phyloP scores from a whole-genome alignment of 495 filamentous ascomycete genomes.

The Neurospora tetraspora region DNA sequence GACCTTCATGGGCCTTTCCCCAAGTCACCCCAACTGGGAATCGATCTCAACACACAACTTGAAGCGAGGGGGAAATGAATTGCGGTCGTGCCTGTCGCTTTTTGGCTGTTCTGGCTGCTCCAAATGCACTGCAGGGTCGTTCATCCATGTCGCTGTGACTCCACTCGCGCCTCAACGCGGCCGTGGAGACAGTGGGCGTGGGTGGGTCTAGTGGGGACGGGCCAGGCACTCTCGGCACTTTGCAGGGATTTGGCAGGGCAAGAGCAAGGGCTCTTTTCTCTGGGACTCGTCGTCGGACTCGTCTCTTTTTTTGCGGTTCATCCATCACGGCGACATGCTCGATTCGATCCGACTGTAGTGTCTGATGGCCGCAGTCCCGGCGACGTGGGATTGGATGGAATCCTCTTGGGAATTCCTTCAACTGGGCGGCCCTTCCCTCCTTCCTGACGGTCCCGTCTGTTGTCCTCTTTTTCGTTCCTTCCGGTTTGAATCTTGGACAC shows the following conservation, averaged over 20 bases:
- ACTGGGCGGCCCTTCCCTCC: neutral
- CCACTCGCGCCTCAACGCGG: neutral
- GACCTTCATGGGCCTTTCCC: neutral
- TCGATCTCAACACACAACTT: neutral
- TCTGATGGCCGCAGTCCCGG: neutral
- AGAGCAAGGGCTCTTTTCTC: slow-evolving; percentile 1
- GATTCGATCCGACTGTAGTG: neutral
- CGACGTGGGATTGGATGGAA: neutral
- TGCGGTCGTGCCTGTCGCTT: neutral
- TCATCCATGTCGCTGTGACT: neutral
- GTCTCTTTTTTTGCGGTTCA: neutral
- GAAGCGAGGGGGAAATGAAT: neutral
- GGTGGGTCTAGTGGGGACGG: neutral
- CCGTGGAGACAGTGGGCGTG: neutral
- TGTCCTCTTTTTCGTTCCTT: neutral
- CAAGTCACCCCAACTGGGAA: neutral
- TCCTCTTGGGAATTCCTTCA: neutral
- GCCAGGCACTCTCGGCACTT: neutral
- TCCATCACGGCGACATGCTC: neutral
- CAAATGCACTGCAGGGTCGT: neutral
- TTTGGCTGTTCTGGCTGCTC: neutral
- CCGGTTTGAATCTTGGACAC: neutral
- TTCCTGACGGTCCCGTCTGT: neutral
- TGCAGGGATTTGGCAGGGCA: neutral
- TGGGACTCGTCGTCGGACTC: neutral